These are phyloP conservation scores for Scutellaria baicalensis DNA, from an alignment of 257 asterid species.

Conservation along the genomic window DNA sequence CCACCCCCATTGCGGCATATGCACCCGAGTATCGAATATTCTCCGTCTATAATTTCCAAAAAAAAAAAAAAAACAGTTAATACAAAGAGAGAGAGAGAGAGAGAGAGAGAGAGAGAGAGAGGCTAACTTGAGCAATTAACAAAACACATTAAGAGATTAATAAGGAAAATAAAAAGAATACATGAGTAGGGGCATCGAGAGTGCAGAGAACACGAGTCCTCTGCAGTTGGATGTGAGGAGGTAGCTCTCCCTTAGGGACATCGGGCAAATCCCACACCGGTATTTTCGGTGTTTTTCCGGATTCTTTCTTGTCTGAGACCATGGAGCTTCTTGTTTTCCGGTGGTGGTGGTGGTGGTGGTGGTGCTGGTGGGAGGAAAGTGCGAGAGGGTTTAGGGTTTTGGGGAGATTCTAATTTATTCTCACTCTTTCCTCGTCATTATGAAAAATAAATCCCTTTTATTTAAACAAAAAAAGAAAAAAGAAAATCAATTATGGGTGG, in stretches of 20 bases:
- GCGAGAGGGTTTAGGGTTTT: slow-evolving; percentile 18
- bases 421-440: too few species aligned
- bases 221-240: slow-evolving; percentile 60
- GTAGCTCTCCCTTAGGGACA: slow-evolving; percentile 59
- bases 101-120: not conserved
- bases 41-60: slow-evolving; percentile 42
- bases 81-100: not conserved
- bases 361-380: not conserved
- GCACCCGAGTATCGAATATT: slow-evolving; percentile 78
- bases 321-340: not conserved
- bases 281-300: slow-evolving; percentile 26
- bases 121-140: not conserved
- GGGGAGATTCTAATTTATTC: not conserved
- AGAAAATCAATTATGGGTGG: too few species aligned
- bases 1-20: slow-evolving; percentile 76
- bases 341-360: not conserved
- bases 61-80: not conserved
- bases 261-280: slow-evolving; percentile 93
- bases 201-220: slow-evolving; percentile 67
- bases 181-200: slow-evolving; percentile 73
- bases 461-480: too few species aligned
- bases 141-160: not conserved
- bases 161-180: not conserved
- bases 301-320: not conserved
- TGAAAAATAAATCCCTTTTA: too few species aligned